Percentiles rank a stretch among this genome's conserved stretches.
These are phyloP conservation scores for Talaromyces wortmannii DNA, from an alignment of 495 filamentous ascomycete species.

Conservation along the genomic window DNA sequence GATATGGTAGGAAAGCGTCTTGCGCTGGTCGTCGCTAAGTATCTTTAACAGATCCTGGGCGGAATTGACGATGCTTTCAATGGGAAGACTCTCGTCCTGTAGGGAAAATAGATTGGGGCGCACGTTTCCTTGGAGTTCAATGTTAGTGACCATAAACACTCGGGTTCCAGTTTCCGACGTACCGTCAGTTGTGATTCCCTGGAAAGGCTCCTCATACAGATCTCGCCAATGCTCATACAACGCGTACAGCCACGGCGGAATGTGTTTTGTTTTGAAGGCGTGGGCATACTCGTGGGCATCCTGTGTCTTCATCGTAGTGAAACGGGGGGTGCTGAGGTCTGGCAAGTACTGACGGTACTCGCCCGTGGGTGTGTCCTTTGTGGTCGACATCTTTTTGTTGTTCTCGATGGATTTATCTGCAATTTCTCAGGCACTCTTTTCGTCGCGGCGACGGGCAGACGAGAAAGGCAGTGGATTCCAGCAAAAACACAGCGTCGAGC, in stretches of 20 bases:
- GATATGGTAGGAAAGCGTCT: conserved; percentile 48
- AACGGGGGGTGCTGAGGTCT: conserved; percentile 52
- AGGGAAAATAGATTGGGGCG: conserved; percentile 49
- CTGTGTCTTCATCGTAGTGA: conserved; percentile 55
- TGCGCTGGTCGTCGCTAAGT: conserved; percentile 40
- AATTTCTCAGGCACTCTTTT: too few species aligned
- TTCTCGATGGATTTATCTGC: background rate
- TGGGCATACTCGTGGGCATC: conserved; percentile 58
- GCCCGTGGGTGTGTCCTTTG: conserved; percentile 23
- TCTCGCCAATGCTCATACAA: conserved; percentile 62
- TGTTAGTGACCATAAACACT: background rate
- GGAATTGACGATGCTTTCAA: conserved; percentile 43
- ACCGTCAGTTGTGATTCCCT: conserved; percentile 66
- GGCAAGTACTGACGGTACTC: conserved; percentile 54
- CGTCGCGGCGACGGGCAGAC: too few species aligned
- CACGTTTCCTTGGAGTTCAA: conserved; percentile 34
- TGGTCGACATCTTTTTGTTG: background rate
- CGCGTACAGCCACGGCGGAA: conserved; percentile 62
- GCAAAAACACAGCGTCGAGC: too few species aligned
- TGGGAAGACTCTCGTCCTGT: conserved; percentile 56
- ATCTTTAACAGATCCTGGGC: conserved; percentile 33
- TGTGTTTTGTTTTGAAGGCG: conserved; percentile 49
- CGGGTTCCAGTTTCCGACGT: conserved; percentile 4
- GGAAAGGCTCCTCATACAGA: conserved; percentile 60
- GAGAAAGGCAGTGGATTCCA: too few species aligned